Conservation (phyloP, 1,284 basidiomycete genomes). For the Lignosus rhinocerotis region DNA sequence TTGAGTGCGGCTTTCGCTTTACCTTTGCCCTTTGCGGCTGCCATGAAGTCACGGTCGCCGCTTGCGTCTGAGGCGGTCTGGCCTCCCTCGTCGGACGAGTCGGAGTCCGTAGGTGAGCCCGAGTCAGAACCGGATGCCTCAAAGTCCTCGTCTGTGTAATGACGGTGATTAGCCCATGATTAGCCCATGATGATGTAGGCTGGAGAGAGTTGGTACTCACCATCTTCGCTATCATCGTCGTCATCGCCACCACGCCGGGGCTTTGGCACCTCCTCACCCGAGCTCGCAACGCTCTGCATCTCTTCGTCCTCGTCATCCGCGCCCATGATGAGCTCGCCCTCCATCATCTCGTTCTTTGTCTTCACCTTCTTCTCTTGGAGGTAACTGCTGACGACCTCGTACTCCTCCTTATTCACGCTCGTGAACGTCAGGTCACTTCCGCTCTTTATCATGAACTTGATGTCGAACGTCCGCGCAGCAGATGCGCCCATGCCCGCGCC, state of each 20-base stretch:
- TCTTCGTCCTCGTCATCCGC: constrained; percentile 82
- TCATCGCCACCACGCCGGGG: constrained; percentile 57
- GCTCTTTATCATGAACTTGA: constrained; percentile 85
- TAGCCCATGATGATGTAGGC: background rate
- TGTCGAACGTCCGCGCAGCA: constrained; percentile 92
- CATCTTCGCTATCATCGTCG: constrained; percentile 84
- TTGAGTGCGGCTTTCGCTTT: constrained; percentile 43
- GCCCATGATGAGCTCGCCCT: constrained; percentile 76
- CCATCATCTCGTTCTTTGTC: constrained; percentile 97
- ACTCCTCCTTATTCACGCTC: constrained; percentile 95
- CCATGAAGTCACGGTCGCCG: constrained; percentile 64
- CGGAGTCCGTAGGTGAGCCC: constrained; percentile 80
- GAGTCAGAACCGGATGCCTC: constrained; percentile 79
- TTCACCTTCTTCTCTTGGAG: constrained; percentile 90
- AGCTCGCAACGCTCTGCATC: constrained; percentile 77
- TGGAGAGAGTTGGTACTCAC: constrained; percentile 41
- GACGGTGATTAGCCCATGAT: background rate
- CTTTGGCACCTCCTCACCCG: constrained; percentile 64
- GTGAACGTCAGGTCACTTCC: constrained; percentile 89
- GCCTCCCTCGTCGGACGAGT: constrained; percentile 71
- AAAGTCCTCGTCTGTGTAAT: constrained; percentile 81
- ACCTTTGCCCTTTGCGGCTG: constrained; percentile 45
- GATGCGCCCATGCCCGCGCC: constrained; percentile 84
- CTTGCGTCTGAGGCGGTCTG: constrained; percentile 81
- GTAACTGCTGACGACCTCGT: constrained; percentile 84